Evolutionary conservation across 768 basidiomycete species (phyloP).

Genomic region (Plicaturopsis crispa): DNA sequence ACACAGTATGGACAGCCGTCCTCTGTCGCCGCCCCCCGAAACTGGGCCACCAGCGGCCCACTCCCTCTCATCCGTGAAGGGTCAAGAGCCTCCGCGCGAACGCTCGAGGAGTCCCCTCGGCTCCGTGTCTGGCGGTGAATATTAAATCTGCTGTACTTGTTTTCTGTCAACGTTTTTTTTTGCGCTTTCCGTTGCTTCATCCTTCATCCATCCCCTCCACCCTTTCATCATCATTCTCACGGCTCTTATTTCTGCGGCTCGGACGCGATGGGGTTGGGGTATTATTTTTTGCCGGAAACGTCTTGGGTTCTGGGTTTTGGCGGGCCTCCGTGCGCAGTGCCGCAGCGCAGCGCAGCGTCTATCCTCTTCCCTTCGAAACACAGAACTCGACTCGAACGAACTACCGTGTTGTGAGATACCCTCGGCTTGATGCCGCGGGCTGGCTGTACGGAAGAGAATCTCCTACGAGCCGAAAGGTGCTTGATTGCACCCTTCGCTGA

Average conservation of each 20-base stretch:
- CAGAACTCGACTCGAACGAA: no score
- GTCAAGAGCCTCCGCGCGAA: slow-evolving; percentile 56
- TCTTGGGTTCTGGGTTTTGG: no score
- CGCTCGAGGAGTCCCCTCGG: slow-evolving; percentile 37
- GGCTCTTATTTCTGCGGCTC: slow-evolving; percentile 14
- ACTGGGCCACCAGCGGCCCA: slow-evolving; percentile 33
- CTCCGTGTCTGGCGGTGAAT: slow-evolving; percentile 16
- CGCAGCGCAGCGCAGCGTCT: no score
- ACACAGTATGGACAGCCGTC: slow-evolving; percentile 34
- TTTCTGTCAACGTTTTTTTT: no score
- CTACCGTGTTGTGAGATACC: slow-evolving; percentile 21
- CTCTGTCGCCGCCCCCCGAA: slow-evolving; percentile 63
- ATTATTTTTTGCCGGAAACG: slow-evolving; percentile 14
- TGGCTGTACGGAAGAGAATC: slow-evolving; percentile 20
- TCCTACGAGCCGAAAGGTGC: slow-evolving; percentile 25
- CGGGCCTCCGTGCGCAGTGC: no score
- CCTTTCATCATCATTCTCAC: slow-evolving; percentile 8
- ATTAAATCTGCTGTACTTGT: slow-evolving; percentile 19
- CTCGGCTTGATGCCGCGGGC: slow-evolving; percentile 31
- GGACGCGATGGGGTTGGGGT: slow-evolving; percentile 17
- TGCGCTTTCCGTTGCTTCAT: neutral
- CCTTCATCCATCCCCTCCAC: slow-evolving; percentile 8
- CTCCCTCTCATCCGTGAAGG: slow-evolving; percentile 47
- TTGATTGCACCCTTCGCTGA: slow-evolving; percentile 32
- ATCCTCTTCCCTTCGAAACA: no score